Evolutionary conservation across 116 monocot genomes (phyloP).

Genomic region (Papilionanthe hybrid): DNA sequence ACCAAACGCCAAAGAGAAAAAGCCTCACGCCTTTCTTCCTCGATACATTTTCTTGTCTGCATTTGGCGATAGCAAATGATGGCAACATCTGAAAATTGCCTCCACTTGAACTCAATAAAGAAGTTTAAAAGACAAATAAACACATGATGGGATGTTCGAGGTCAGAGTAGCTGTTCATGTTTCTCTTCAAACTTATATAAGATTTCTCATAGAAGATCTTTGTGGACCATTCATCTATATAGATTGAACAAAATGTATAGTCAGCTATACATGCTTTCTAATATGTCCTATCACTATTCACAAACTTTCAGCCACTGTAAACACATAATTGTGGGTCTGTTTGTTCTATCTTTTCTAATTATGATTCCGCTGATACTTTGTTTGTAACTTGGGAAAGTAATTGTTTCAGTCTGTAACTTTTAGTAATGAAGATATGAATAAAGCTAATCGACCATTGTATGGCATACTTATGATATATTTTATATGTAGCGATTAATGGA

Average conservation of each 20-base stretch:
- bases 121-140: neutral
- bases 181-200: neutral
- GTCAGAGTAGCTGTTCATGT: neutral
- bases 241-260: neutral
- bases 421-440: too few species aligned
- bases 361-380: neutral
- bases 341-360: constrained; percentile 2
- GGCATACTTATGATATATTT: too few species aligned
- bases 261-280: too few species aligned
- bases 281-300: too few species aligned
- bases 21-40: neutral
- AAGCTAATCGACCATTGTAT: too few species aligned
- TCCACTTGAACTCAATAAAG: neutral
- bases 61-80: neutral
- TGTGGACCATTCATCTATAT: neutral
- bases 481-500: too few species aligned
- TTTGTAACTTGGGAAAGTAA: neutral
- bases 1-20: constrained; percentile 3
- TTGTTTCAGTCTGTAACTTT: neutral
- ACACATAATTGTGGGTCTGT: neutral
- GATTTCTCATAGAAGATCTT: neutral
- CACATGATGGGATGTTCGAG: constrained; percentile 6
- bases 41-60: neutral
- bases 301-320: neutral
- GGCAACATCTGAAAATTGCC: neutral